Evolutionary conservation across 768 basidiomycete species (phyloP).

Genomic region (Mycena filopes): DNA sequence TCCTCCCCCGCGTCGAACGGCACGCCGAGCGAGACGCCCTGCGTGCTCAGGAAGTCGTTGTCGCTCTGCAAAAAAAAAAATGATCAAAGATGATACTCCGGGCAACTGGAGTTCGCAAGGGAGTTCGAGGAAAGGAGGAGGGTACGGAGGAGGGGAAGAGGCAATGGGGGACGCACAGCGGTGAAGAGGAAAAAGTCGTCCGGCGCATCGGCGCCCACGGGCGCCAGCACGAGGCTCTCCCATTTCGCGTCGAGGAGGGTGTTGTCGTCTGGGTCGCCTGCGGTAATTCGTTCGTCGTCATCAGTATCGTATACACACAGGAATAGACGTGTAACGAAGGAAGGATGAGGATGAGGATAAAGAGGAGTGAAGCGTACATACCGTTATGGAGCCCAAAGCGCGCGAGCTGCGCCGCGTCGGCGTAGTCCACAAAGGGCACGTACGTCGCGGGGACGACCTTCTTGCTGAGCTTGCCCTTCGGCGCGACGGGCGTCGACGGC

Average conservation of each 20-base stretch:
- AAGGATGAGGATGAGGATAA: constrained; percentile 4
- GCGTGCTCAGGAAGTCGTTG: constrained; percentile 69
- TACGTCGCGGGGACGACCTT: constrained; percentile 64
- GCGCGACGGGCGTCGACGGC: constrained; percentile 61
- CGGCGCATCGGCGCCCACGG: constrained; percentile 60
- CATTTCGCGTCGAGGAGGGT: constrained; percentile 74
- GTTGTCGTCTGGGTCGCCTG: constrained; percentile 59
- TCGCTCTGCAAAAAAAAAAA: constrained; percentile 53
- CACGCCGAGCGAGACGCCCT: constrained; percentile 62
- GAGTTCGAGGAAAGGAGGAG: no score
- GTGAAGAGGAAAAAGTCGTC: constrained; percentile 78
- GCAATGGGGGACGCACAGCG: constrained; percentile 55
- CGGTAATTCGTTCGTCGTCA: no score
- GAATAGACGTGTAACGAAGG: neutral
- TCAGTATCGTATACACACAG: no score
- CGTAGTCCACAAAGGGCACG: constrained; percentile 64
- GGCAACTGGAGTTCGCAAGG: no score
- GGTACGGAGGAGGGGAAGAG: no score
- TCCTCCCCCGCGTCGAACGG: constrained; percentile 65
- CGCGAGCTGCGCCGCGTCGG: constrained; percentile 63
- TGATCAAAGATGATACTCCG: neutral
- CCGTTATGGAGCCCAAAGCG: constrained; percentile 75
- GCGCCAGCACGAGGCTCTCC: constrained; percentile 72
- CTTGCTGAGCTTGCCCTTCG: constrained; percentile 56
- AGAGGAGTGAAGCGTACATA: constrained; percentile 35